Percentiles rank a stretch among this genome's conserved stretches.
Conservation (phyloP, 2,329 filamentous ascomycete genomes). For the Penicillium paneum region DNA sequence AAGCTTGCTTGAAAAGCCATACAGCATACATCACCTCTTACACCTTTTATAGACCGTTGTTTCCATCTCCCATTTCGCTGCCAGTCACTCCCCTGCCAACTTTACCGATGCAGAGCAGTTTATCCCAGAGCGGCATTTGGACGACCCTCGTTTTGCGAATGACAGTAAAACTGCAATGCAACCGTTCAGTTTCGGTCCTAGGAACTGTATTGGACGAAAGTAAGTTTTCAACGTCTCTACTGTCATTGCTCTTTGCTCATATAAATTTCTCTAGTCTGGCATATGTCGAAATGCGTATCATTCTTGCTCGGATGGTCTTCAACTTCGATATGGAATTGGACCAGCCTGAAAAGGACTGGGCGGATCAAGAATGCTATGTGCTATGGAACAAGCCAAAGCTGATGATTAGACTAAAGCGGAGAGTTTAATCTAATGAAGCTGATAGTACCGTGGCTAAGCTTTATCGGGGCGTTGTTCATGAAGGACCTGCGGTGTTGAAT, state of each 20-base stretch:
- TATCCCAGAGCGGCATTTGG: slow-evolving; percentile 18
- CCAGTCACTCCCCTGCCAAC: slow-evolving; percentile 35
- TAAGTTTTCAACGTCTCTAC: neutral
- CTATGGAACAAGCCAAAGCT: slow-evolving; percentile 12
- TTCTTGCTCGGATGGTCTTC: slow-evolving; percentile 15
- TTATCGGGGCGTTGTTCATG: neutral
- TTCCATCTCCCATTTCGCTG: slow-evolving; percentile 44
- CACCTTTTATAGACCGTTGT: slow-evolving; percentile 37
- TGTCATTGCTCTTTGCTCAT: neutral
- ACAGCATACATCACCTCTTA: neutral
- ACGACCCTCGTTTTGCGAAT: slow-evolving; percentile 31
- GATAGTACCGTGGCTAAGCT: neutral
- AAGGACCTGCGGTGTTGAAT: neutral
- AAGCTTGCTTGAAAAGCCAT: neutral
- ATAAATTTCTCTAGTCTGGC: slow-evolving; percentile 6
- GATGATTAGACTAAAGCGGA: slow-evolving; percentile 12
- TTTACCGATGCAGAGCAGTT: slow-evolving; percentile 14
- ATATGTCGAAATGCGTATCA: slow-evolving; percentile 18
- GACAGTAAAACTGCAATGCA: slow-evolving; percentile 48
- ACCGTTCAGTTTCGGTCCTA: slow-evolving; percentile 49
- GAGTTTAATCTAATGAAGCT: neutral
- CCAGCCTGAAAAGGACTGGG: slow-evolving; percentile 9
- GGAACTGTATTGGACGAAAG: slow-evolving; percentile 47
- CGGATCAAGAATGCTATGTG: slow-evolving; percentile 5
- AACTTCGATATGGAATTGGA: slow-evolving; percentile 17